A percentile compares a stretch with the other conserved stretches of the same genome.
phyloP scores from a whole-genome alignment of 148 eudicot species.

The Linanthus parryae region DNA sequence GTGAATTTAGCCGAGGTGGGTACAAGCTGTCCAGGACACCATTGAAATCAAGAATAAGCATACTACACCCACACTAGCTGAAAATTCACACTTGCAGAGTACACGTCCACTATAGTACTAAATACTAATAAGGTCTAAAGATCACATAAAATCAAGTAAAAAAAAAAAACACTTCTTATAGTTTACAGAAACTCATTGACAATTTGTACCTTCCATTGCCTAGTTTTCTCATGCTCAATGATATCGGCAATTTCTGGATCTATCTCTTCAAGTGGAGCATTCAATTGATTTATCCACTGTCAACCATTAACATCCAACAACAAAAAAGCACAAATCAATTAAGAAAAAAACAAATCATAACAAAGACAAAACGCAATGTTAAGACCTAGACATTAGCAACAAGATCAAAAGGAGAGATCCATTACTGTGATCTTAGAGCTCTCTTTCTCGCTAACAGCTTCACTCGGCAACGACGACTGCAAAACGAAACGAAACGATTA shows the following conservation, averaged over 20 bases:
- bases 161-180: background rate
- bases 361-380: background rate
- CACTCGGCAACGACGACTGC: constrained; percentile 59
- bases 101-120: too few species aligned
- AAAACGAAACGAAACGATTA: constrained; percentile 2
- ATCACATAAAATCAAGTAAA: background rate
- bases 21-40: too few species aligned
- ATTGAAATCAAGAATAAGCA: too few species aligned
- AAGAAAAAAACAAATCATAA: background rate
- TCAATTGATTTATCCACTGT: constrained; percentile 88
- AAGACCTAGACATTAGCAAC: background rate
- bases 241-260: constrained; percentile 86
- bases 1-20: too few species aligned
- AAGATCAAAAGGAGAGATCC: constrained; percentile 3
- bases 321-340: background rate
- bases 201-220: constrained; percentile 86
- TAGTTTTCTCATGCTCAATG: constrained; percentile 83
- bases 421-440: constrained; percentile 51
- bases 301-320: background rate
- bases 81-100: too few species aligned
- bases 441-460: constrained; percentile 43
- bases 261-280: constrained; percentile 68
- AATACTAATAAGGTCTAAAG: too few species aligned
- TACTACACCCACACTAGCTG: too few species aligned
- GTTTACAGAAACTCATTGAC: background rate